A percentile compares a stretch with the other conserved stretches of the same genome.
phyloP scores from a whole-genome alignment of 208 protist genomes.

The Wallacemonas sp. region DNA sequence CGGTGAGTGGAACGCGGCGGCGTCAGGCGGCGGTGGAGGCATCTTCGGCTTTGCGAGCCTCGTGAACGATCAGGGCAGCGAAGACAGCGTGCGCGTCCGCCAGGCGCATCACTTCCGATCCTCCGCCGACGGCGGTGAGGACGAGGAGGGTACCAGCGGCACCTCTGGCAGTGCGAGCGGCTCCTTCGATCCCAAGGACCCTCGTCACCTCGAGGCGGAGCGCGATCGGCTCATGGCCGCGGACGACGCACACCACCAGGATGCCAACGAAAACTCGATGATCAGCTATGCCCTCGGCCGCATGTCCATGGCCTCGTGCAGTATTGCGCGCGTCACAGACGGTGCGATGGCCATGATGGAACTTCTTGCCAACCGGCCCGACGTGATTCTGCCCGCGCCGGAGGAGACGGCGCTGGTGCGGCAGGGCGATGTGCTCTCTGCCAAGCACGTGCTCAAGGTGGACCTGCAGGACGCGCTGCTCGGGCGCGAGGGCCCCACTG shows the following conservation, averaged over 20 bases:
- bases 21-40: background rate
- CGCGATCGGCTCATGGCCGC: background rate
- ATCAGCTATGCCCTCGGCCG: constrained; percentile 34
- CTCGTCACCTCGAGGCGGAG: background rate
- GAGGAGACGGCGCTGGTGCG: constrained; percentile 54
- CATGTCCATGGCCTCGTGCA: constrained; percentile 63
- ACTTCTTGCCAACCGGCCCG: constrained; percentile 50
- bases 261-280: constrained; percentile 21
- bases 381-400: constrained; percentile 70
- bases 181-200: background rate
- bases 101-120: too few species aligned
- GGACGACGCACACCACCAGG: background rate
- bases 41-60: background rate
- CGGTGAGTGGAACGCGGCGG: constrained; percentile 4
- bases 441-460: constrained; percentile 72
- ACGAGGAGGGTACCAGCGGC: background rate
- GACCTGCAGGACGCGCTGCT: constrained; percentile 76
- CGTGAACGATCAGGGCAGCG: too few species aligned
- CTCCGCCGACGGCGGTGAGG: background rate
- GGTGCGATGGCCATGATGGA: constrained; percentile 71
- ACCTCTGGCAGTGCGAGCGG: background rate
- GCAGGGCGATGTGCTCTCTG: constrained; percentile 75
- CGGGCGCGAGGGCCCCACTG: constrained; percentile 53
- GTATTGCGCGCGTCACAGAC: constrained; percentile 51
- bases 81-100: too few species aligned